Base-by-base conservation (phyloP, 2,329 filamentous ascomycete genomes). In the Hypoxylon sp. region DNA sequence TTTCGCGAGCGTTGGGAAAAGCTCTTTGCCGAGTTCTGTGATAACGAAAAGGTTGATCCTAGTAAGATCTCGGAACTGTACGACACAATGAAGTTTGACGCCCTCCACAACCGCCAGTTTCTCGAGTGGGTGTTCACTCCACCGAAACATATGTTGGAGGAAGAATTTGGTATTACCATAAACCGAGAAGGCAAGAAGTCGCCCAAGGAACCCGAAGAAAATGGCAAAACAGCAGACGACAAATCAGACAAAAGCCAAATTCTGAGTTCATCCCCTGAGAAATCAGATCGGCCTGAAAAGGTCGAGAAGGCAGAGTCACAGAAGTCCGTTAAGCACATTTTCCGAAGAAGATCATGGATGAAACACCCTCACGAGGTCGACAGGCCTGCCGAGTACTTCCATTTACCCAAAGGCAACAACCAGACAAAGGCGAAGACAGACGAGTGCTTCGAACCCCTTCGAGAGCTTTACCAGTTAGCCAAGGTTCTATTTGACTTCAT, bases 41-140 rank as follows among this genome's bases (percentile, higher is more conserved):
- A 99, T 78, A 91, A 93, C 1, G 96, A 99, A 75, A 99, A 99
- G 83, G 94, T 98, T 17, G 96, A 99, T 79, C 97, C 97, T 17
- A 97, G 94, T 84, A 99, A 99, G 83, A 95, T 99, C 68, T 98
- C 94, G 4, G 96, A 99, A 82, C 87, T 99, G 2, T 99, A 99
- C 79, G 96, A 99, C 79, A 98, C 95, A 19, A 98, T 99, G 96
- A 99, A 99, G 80, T 99, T 98, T 71, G 96, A 99, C 79, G 96
- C 96, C 0, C 85, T 99, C 13, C 97, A 99, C 80, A 99, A 99
- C 77, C 90, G 96, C 2, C 93, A 94, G 69, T 99, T 99, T 75
- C 83, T 99, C 3, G 96, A 99, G 79, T 98, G 96, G 93, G 91
- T 98, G 0, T 99, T 99, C 74, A 97, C 94, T 14, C 96, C 96